Conservation (phyloP, 768 basidiomycete species). For the Xerocomellus chrysenteron region DNA sequence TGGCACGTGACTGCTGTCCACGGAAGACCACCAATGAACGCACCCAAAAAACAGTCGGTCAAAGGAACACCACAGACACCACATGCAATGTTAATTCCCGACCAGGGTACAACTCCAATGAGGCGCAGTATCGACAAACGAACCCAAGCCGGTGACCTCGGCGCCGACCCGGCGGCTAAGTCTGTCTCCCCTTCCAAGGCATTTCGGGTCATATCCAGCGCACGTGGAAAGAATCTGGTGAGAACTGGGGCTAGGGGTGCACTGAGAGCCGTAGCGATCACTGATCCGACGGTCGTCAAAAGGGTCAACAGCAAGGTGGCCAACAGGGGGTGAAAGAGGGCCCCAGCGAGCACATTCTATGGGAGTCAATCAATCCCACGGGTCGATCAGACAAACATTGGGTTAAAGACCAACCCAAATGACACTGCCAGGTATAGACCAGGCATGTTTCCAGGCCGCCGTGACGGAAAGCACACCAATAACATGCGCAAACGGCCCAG, state of each 20-base stretch:
- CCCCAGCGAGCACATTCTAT: slow-evolving; percentile 88
- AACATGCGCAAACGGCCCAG: slow-evolving; percentile 68
- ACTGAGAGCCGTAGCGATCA: slow-evolving; percentile 76
- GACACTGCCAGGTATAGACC: slow-evolving; percentile 94
- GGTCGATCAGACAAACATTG: background rate
- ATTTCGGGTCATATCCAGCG: slow-evolving; percentile 78
- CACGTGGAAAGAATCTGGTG: slow-evolving; percentile 76
- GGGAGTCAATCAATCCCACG: slow-evolving; percentile 17
- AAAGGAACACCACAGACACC: slow-evolving; percentile 84
- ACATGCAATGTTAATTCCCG: slow-evolving; percentile 94
- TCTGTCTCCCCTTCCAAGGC: slow-evolving; percentile 72
- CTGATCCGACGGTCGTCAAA: slow-evolving; percentile 85
- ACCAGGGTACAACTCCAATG: slow-evolving; percentile 94
- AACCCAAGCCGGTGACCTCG: slow-evolving; percentile 64
- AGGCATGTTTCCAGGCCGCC: slow-evolving; percentile 94
- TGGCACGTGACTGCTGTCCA: slow-evolving; percentile 94
- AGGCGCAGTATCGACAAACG: slow-evolving; percentile 85
- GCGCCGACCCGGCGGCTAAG: slow-evolving; percentile 34
- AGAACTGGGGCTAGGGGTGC: slow-evolving; percentile 84
- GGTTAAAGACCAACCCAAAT: slow-evolving; percentile 62
- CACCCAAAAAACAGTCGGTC: slow-evolving; percentile 72
- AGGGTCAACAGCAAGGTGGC: slow-evolving; percentile 80
- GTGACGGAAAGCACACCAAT: slow-evolving; percentile 79
- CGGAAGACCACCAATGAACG: slow-evolving; percentile 81
- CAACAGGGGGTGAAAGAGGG: slow-evolving; percentile 77